A percentile compares a stretch with the other conserved stretches of the same genome.
Evolutionary conservation across 768 basidiomycete genomes (phyloP).

Genomic region (Suillus alpinus): DNA sequence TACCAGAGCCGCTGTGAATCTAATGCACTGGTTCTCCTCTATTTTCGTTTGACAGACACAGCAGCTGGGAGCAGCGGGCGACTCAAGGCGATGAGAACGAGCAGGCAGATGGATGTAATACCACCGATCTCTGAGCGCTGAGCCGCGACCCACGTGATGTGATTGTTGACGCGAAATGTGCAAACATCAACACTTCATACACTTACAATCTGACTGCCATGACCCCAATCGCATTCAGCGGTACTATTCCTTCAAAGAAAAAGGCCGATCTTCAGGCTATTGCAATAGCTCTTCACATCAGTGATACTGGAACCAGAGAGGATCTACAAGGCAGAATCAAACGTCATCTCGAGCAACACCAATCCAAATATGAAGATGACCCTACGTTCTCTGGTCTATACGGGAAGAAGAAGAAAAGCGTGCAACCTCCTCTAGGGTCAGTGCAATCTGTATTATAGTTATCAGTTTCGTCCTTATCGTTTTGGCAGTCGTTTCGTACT

Average conservation of each 20-base stretch:
- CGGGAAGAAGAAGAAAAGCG: slow-evolving; percentile 35
- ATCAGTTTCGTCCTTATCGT: not conserved
- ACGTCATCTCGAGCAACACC: slow-evolving; percentile 56
- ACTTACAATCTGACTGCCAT: slow-evolving; percentile 26
- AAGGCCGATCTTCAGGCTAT: slow-evolving; percentile 66
- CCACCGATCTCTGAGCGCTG: not conserved
- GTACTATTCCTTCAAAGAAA: slow-evolving; percentile 62
- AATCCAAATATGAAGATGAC: slow-evolving; percentile 52
- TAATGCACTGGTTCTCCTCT: not conserved
- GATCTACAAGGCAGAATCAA: slow-evolving; percentile 62
- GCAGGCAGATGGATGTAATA: not conserved
- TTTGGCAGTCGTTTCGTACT: slow-evolving; percentile 14
- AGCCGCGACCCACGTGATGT: not conserved
- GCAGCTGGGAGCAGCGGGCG: not conserved
- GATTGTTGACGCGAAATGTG: slow-evolving; percentile 10
- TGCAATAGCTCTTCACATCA: slow-evolving; percentile 49
- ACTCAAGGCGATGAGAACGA: not conserved
- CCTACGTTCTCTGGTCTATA: slow-evolving; percentile 58
- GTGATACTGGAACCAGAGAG: slow-evolving; percentile 59
- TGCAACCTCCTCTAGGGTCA: slow-evolving; percentile 14
- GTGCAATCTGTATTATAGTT: not conserved
- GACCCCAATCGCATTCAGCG: slow-evolving; percentile 45
- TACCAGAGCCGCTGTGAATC: no score
- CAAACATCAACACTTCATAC: slow-evolving; percentile 9
- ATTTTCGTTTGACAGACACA: not conserved